Percentiles rank a stretch among this genome's conserved stretches.
These are phyloP conservation scores for Mycotypha africana DNA, from an alignment of 371 early-diverging fungal genomes.

Conservation along the genomic window DNA sequence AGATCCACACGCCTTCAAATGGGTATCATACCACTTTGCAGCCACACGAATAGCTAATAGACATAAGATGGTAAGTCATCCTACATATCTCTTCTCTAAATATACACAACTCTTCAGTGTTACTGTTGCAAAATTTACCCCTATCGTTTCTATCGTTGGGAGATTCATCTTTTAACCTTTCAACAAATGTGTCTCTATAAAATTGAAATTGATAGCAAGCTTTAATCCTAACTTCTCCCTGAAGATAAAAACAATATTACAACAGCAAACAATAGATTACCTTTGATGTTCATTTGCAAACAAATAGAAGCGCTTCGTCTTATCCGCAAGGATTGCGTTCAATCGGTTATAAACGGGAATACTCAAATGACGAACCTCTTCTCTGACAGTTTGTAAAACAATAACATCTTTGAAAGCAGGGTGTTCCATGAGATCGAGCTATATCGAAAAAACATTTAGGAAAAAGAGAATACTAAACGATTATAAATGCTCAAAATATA, in stretches of 20 bases:
- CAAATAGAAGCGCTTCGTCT: slow-evolving; percentile 71
- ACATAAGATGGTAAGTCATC: no score
- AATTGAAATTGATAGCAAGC: not conserved
- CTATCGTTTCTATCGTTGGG: slow-evolving; percentile 94
- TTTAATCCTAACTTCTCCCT: no score
- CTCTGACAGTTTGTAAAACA: slow-evolving; percentile 88
- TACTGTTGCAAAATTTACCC: no score
- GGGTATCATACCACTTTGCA: slow-evolving; percentile 77
- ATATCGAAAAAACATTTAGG: not conserved
- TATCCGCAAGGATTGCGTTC: slow-evolving; percentile 64
- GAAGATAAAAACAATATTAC: not conserved
- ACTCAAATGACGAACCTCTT: slow-evolving; percentile 83
- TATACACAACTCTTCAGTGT: no score
- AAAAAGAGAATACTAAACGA: no score
- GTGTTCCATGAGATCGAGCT: slow-evolving; percentile 94
- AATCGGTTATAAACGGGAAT: slow-evolving; percentile 76
- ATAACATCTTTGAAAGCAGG: slow-evolving; percentile 83
- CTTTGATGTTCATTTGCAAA: slow-evolving; percentile 94
- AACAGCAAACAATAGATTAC: slow-evolving; percentile 17
- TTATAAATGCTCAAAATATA: no score
- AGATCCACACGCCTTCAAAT: slow-evolving; percentile 42
- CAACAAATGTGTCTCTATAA: slow-evolving; percentile 77
- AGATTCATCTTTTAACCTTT: slow-evolving; percentile 74
- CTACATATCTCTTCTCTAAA: not conserved
- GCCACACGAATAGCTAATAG: slow-evolving; percentile 88